Evolutionary conservation across 371 early-diverging fungal genomes (phyloP), one percentile per base, ranked within the genome.

Genomic region (Mucor circinelloides): DNA sequence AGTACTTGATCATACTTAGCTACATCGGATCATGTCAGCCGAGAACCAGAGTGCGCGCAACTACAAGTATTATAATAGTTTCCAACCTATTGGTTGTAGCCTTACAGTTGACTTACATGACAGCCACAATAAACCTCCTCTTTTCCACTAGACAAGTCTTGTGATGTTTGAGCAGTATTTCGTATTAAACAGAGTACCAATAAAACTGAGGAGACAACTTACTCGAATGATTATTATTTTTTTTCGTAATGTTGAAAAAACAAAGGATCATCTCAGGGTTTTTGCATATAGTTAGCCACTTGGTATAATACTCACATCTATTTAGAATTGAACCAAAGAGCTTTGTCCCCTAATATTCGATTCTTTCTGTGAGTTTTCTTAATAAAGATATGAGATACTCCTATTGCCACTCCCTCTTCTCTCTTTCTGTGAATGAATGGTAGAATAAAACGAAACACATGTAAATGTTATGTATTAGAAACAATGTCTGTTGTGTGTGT

Each of bases 371-470:
- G 48, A 48, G 19, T 48, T 48, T 48, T 48, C 23, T 48, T 48
- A 1, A 23, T 48, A 48, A 48, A 48, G 23, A 19, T 48, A 48
- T 23, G 48, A 23, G 19, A 23, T 48, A 48, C 48, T 23, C 48
- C 48, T 48, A 48, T 48, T 48, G 48, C 48, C 48, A 48, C 48
- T 48, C 48, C 48, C 48, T 48, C 23, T 48, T 48, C 48, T 23
- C 17, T 48, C 9, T 23, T 48, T 48, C 21, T 19, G 23, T 48
- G 21, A 17, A 17, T 42, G 6, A 42, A 42, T 48, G 48, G 48
- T 23, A 48, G 48, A 48, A 23, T 48, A 48, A 48, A 48, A 23
- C n/a, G 9, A 46, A 48, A 48, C 21, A 48, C 48, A 48, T 48
- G 48, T 48, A 48, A 10, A 48, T 48, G 15, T 3, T 23, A 48